These are phyloP conservation scores for Acanthamoeba lenticulata DNA, from an alignment of 208 protist genomes.

Conservation along the genomic window DNA sequence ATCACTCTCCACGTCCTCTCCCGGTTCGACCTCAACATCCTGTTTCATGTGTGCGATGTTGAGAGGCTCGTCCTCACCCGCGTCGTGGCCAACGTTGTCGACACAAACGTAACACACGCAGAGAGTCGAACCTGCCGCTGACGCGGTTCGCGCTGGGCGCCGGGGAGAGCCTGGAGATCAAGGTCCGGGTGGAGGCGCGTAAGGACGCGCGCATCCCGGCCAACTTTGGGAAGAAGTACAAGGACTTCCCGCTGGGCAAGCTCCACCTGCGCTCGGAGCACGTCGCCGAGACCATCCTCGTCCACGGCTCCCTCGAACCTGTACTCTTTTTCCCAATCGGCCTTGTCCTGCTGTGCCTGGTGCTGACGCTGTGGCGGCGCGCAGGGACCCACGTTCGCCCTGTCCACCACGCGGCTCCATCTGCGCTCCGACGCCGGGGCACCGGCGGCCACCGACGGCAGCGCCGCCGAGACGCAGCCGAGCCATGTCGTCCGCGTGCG, in stretches of 20 bases:
- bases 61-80: neutral
- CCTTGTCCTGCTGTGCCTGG: neutral
- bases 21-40: neutral
- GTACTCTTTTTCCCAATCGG: neutral
- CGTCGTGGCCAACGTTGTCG: neutral
- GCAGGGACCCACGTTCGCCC: slow-evolving; percentile 37
- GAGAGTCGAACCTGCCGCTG: slow-evolving; percentile 42
- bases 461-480: neutral
- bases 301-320: slow-evolving; percentile 48
- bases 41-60: too few relatives aligned
- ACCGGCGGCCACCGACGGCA: neutral
- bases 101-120: neutral
- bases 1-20: slow-evolving; percentile 25
- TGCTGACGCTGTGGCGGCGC: neutral
- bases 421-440: slow-evolving; percentile 16
- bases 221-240: slow-evolving; percentile 64
- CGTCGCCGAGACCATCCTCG: slow-evolving; percentile 37
- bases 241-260: slow-evolving; percentile 50
- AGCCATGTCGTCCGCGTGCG: slow-evolving; percentile 6
- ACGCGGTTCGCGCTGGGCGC: neutral
- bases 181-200: slow-evolving; percentile 27
- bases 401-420: slow-evolving; percentile 38
- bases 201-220: slow-evolving; percentile 56
- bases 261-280: slow-evolving; percentile 39
- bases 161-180: slow-evolving; percentile 48